Evolutionary conservation across 495 filamentous ascomycete species (phyloP), one percentile per base, ranked within the genome.

Genomic region (Neurospora discreta): DNA sequence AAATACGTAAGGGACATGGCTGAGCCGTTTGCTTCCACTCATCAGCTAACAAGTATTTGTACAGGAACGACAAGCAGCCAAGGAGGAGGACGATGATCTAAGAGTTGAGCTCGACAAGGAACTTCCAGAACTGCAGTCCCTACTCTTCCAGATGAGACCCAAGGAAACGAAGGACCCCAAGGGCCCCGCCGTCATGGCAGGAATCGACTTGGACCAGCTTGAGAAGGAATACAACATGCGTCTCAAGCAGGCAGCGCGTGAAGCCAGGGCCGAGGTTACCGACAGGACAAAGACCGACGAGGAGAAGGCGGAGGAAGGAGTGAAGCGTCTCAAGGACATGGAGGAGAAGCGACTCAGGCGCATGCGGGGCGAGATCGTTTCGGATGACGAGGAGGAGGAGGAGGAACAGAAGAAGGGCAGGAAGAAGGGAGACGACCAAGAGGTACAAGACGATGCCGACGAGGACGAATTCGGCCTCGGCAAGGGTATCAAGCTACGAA

Each of bases 51-150:
- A 9, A 16, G 4, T 20, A 40, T 11, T 5, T 8, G 6, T 30
- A 9, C 44, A 79, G 77, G 77, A 78, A 75, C 90, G 95, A 26
- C 96, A 98, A 82, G 89, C 92, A 70, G 87, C 88, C 9, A 99
- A 98, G 79, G 95, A 98, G 72, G 93, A 97, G 65, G 94, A 99
- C 76, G 93, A 94, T 36, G 94, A 97, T 76, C 82, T 97, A n/a
- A 75, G 79, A 39, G 74, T 65, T 10, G 78, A 81, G 60, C 71
- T 88, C 44, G 84, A 88, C 71, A 90, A 93, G 77, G 90, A 91
- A 23, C 85, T 98, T 70, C 86, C 89, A n/a, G 89, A 92, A 70
- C 85, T 98, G 10, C 91, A 95, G 73, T 87, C 86, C 11, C 86
- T 96, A 38, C 81, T 99, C 3, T 83, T 82, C 74, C 74, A 75